phyloP scores from a whole-genome alignment of 805 yeast genomes.

The Priceomyces melissophilus region DNA sequence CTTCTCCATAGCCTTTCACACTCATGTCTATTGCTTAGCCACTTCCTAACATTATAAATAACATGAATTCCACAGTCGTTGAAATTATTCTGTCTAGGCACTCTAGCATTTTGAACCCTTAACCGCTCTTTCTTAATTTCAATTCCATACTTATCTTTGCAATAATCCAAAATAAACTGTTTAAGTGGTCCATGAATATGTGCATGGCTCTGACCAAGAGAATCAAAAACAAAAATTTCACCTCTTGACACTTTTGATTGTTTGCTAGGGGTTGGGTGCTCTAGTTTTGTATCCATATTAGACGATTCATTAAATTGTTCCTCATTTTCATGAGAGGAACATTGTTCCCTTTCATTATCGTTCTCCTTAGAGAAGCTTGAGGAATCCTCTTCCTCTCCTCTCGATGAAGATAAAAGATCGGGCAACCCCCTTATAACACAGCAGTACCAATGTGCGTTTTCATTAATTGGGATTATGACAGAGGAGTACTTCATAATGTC shows the following conservation, averaged over 20 bases:
- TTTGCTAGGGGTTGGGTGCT: background rate
- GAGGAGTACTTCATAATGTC: constrained; percentile 55
- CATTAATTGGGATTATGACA: constrained; percentile 78
- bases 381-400: constrained; percentile 3
- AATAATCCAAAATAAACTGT: constrained; percentile 62
- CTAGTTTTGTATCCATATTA: background rate
- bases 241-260: constrained; percentile 15
- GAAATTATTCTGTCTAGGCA: constrained; percentile 82
- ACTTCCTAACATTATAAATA: constrained; percentile 63
- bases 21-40: constrained; percentile 46
- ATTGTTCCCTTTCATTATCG: background rate
- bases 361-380: no score
- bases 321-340: background rate
- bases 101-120: constrained; percentile 46
- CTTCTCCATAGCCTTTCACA: constrained; percentile 51
- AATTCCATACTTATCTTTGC: constrained; percentile 56
- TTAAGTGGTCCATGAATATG: constrained; percentile 52
- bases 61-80: constrained; percentile 96
- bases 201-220: constrained; percentile 59
- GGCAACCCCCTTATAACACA: constrained; percentile 63
- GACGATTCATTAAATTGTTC: background rate
- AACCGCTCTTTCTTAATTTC: constrained; percentile 47
- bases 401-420: constrained; percentile 16
- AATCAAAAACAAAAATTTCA: constrained; percentile 67
- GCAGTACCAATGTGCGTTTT: constrained; percentile 83